Base-by-base conservation (phyloP, 73 alveolate species). In the Paramecium octaurelia region DNA sequence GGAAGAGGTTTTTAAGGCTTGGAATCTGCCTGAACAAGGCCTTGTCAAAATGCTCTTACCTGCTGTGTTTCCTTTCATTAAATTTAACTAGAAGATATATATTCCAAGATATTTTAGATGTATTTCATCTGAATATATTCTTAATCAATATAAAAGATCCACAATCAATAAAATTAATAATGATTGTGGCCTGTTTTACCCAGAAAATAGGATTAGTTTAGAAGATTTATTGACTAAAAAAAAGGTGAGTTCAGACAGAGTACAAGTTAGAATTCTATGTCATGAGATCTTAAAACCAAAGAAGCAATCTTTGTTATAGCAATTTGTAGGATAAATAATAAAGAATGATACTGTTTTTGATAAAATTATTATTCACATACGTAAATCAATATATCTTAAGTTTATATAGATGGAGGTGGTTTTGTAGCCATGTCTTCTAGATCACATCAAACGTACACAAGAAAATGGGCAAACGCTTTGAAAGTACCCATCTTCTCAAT, bases 391-490 rank as follows among this genome's bases (percentile, higher is more conserved):
- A 7, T 64, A 8, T 64, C 14, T 64, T 27, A 12, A 54, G 4
- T 54, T 18, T 18, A 54, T 18, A 64, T 23, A 64, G 84, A 98
- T 95, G 99, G 99, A 36, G 99, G 99, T 18, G 99, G 99, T 3
- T 98, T 97, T 93, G 97, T 98, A 9, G 97, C 98, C 12, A 95
- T 97, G 98, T 93, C 99, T n/a, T 97, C 99, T 5, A 85, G 96
- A 29, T 95, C 98, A 3, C 99, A 97, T 93, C 93, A 96, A 92
- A 92, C 94, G 76, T 97, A 97, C 90, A 94, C 99, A 36, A 89
- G 99, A 60, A 86, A 93, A 87, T 97, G 99, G 97, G 98, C 98
- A n/a, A 96, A 97, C 16, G 86, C 73, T 18, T 86, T 98, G 44
- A 94, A 95, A 29, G 88, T 96, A 20, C 99, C 99, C 9, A 84